A percentile compares a stretch with the other conserved stretches of the same genome.
phyloP scores from a whole-genome alignment of 768 basidiomycete genomes.

The Lenzites betulinus region DNA sequence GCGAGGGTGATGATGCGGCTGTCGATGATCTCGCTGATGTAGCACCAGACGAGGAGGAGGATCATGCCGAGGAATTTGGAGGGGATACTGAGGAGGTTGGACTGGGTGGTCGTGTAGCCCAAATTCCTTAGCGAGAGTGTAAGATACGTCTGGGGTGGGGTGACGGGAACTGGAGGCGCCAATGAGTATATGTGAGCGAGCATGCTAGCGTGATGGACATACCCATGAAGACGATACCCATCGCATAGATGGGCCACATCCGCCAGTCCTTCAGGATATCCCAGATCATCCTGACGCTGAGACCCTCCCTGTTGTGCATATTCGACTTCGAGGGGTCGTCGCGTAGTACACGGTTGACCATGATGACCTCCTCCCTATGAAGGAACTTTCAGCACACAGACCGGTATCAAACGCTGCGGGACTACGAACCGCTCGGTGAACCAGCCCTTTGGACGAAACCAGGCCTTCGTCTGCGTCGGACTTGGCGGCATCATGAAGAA shows the following conservation, averaged over 20 bases:
- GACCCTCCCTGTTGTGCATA: slow-evolving; percentile 74
- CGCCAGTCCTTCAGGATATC: slow-evolving; percentile 57
- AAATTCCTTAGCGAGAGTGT: slow-evolving; percentile 62
- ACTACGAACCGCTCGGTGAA: slow-evolving; percentile 52
- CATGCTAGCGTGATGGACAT: slow-evolving; percentile 18
- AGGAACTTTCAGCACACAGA: not conserved
- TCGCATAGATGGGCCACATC: slow-evolving; percentile 65
- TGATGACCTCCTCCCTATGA: slow-evolving; percentile 59
- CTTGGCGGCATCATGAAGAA: slow-evolving; percentile 63
- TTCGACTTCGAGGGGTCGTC: slow-evolving; percentile 68
- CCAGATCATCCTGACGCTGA: slow-evolving; percentile 51
- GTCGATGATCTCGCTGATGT: slow-evolving; percentile 56
- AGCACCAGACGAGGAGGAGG: slow-evolving; percentile 43
- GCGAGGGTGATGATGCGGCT: slow-evolving; percentile 57
- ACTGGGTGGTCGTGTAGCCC: slow-evolving; percentile 63
- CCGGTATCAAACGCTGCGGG: not conserved
- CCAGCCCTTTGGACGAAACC: slow-evolving; percentile 65
- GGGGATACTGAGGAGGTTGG: slow-evolving; percentile 65
- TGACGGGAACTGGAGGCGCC: slow-evolving; percentile 49
- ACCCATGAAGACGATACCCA: slow-evolving; percentile 59
- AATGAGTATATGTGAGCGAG: not conserved
- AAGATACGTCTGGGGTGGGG: slow-evolving; percentile 62
- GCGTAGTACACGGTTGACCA: slow-evolving; percentile 62
- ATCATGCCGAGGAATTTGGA: slow-evolving; percentile 54
- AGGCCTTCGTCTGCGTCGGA: slow-evolving; percentile 64